Conservation (phyloP, 176 grass and related monocot genomes). For the Zea mays region Zm-B73-REFERENCE-NAM-5.0 NC_050096.1:206337501-206338000, state of each 20-base stretch:
- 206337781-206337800: background rate
- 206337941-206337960: slow-evolving; percentile 51
- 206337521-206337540: background rate
- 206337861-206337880: slow-evolving; percentile 70
- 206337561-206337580: slow-evolving; percentile 15
- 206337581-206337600: slow-evolving; percentile 35
- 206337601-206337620: slow-evolving; percentile 7
- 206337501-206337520: background rate
- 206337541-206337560: background rate
- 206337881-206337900: slow-evolving; percentile 76
- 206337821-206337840: background rate
- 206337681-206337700: background rate
- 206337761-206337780: background rate
- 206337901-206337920: slow-evolving; percentile 80
- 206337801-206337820: background rate
- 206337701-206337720: background rate
- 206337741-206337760: background rate
- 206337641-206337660: background rate
- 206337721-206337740: background rate
- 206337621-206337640: background rate
- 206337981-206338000: background rate
- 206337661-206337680: background rate
- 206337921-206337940: slow-evolving; percentile 68
- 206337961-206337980: slow-evolving; percentile 36
- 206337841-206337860: background rate